phyloP scores from a whole-genome alignment of 1,139 yeast genomes.

The Sugiyamaella sp. region DNA sequence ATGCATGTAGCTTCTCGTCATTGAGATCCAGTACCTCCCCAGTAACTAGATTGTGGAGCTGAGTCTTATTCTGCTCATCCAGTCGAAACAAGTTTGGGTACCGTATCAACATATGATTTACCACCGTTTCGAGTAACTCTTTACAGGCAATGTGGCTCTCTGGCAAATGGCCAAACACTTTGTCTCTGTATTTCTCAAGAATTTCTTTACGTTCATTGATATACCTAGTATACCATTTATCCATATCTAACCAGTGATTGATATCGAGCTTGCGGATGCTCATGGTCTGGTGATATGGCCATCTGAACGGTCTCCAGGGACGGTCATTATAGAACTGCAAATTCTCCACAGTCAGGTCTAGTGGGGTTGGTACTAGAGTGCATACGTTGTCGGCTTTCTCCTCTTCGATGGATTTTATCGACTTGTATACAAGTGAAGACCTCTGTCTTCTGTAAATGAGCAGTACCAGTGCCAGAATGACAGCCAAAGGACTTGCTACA shows the following conservation, averaged over 20 bases:
- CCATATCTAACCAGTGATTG: conserved; percentile 82
- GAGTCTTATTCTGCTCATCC: conserved; percentile 47
- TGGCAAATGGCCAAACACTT: conserved; percentile 68
- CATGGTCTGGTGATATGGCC: conserved; percentile 85
- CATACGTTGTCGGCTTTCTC: neutral
- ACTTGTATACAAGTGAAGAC: neutral
- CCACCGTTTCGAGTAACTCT: conserved; percentile 66
- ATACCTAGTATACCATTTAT: conserved; percentile 68
- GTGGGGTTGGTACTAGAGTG: conserved; percentile 52
- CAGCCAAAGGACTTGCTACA: too few species aligned
- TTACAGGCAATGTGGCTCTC: conserved; percentile 64
- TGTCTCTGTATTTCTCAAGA: conserved; percentile 59
- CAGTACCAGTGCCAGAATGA: too few species aligned
- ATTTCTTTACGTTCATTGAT: conserved; percentile 63
- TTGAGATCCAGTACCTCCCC: conserved; percentile 61
- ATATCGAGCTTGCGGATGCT: conserved; percentile 67
- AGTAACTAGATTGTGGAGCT: conserved; percentile 61
- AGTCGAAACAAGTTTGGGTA: conserved; percentile 65
- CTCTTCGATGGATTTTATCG: neutral
- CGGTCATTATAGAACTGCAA: conserved; percentile 67
- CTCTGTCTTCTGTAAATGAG: too few species aligned
- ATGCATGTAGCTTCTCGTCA: conserved; percentile 66
- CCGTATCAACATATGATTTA: conserved; percentile 59
- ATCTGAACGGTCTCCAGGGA: conserved; percentile 80
- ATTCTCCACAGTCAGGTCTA: conserved; percentile 64